Conservation (phyloP, 495 filamentous ascomycete genomes). For the Hypoxylon rickii region DNA sequence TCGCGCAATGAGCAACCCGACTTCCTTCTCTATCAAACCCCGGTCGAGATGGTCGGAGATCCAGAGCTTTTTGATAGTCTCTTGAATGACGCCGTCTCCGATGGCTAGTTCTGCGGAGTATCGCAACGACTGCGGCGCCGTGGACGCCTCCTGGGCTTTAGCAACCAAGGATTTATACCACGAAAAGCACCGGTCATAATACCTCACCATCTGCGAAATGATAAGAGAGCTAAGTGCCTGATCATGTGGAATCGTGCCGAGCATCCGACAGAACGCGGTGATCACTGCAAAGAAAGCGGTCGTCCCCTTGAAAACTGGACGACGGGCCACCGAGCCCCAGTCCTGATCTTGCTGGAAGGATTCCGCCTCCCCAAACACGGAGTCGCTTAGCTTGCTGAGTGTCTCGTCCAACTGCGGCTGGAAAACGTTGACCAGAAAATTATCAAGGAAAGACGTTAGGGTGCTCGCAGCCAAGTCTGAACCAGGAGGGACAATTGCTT, state of each 20-base stretch:
- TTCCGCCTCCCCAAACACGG: constrained; percentile 80
- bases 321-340: constrained; percentile 75
- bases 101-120: constrained; percentile 71
- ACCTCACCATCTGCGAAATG: constrained; percentile 84
- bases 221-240: constrained; percentile 91
- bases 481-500: constrained; percentile 83
- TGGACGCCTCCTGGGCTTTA: constrained; percentile 53
- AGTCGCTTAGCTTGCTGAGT: constrained; percentile 81
- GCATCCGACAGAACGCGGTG: constrained; percentile 88
- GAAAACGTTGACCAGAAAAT: constrained; percentile 98
- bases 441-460: constrained; percentile 93
- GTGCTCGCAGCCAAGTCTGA: constrained; percentile 85
- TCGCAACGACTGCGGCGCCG: constrained; percentile 57
- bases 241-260: constrained; percentile 94
- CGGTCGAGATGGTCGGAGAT: constrained; percentile 49
- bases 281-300: constrained; percentile 84
- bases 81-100: constrained; percentile 68
- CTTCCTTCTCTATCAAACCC: constrained; percentile 65
- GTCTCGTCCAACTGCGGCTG: constrained; percentile 96
- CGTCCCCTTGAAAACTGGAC: constrained; percentile 93
- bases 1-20: constrained; percentile 63
- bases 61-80: constrained; percentile 68
- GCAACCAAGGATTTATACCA: constrained; percentile 81
- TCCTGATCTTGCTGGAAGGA: constrained; percentile 86
- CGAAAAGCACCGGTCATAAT: constrained; percentile 85